Conservation (phyloP, 202 grass and related monocot genomes). For the Brachypodium distachyon region DNA sequence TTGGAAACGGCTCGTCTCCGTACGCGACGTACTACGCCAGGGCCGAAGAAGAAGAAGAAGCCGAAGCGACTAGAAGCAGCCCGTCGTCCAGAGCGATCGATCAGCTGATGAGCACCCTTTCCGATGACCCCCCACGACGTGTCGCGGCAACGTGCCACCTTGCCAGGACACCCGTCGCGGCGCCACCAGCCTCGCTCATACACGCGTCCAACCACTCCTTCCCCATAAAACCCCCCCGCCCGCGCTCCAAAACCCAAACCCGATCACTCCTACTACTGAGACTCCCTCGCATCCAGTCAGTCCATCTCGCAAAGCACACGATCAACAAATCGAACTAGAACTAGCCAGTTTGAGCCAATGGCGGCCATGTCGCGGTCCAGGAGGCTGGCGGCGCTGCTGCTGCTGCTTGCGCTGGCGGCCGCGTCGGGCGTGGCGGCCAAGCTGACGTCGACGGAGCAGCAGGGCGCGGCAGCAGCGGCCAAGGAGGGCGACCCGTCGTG, state of each 20-base stretch:
- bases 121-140: conserved; percentile 19
- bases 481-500: conserved; percentile 44
- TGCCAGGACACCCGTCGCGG: conserved; percentile 33
- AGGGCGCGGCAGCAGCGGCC: not conserved
- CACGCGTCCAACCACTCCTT: conserved; percentile 18
- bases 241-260: not conserved
- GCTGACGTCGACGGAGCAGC: not conserved
- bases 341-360: conserved; percentile 16
- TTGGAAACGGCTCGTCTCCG: not conserved
- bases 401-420: not conserved
- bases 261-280: not conserved
- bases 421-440: not conserved
- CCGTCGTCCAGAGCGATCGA: not conserved
- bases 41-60: not conserved
- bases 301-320: not conserved
- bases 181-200: not conserved
- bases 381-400: conserved; percentile 17
- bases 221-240: conserved; percentile 27
- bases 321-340: not conserved
- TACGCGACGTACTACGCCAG: not conserved
- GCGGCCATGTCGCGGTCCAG: not conserved
- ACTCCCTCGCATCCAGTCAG: not conserved
- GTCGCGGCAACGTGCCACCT: conserved; percentile 17
- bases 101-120: not conserved
- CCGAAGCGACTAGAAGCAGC: conserved; percentile 18